Conservation (phyloP, 768 basidiomycete genomes). For the Guyanaporus albipodus region DNA sequence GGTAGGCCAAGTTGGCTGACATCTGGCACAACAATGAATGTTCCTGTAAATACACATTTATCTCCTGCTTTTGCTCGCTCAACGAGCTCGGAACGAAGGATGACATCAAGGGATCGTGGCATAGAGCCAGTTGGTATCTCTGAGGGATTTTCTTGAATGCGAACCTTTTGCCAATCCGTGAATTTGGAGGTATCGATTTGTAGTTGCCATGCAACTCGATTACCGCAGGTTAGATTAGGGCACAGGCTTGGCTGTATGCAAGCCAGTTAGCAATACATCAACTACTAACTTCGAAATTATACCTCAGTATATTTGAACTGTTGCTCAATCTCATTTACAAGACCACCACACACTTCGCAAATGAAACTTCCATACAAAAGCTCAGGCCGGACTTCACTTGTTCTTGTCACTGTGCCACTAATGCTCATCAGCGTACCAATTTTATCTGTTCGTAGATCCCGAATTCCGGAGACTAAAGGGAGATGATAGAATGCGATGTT, state of each 20-base stretch:
- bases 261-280: constrained; percentile 7
- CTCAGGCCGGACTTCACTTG: constrained; percentile 96
- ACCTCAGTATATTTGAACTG: constrained; percentile 99
- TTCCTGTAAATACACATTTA: constrained; percentile 96
- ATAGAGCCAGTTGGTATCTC: constrained; percentile 98
- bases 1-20: constrained; percentile 94
- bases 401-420: constrained; percentile 95
- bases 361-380: constrained; percentile 89
- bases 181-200: constrained; percentile 96
- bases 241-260: constrained; percentile 76
- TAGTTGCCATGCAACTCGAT: constrained; percentile 86
- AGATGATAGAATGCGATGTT: constrained; percentile 94
- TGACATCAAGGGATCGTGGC: constrained; percentile 96
- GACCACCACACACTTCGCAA: constrained; percentile 83
- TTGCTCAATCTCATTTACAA: constrained; percentile 92
- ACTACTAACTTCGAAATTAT: background rate
- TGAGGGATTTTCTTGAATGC: constrained; percentile 97
- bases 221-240: constrained; percentile 92
- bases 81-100: constrained; percentile 91
- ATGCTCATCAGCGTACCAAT: constrained; percentile 95
- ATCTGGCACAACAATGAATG: constrained; percentile 98
- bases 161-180: constrained; percentile 98
- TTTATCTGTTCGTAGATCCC: constrained; percentile 87
- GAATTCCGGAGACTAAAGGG: constrained; percentile 90
- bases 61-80: constrained; percentile 99